Evolutionary conservation across 768 basidiomycete species (phyloP).

Genomic region (Tricholoma saponaceum): DNA sequence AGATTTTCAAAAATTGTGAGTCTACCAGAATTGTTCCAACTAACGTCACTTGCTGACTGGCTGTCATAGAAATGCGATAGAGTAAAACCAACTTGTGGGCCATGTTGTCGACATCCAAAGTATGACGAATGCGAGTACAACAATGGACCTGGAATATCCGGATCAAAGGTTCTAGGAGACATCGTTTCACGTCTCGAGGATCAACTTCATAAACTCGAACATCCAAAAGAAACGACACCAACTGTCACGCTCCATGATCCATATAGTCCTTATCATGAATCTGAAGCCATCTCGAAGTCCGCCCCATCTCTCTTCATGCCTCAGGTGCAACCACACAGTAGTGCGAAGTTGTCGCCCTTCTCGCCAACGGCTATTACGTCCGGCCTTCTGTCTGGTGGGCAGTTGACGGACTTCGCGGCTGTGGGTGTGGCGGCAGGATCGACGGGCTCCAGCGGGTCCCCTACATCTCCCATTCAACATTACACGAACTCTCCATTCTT

Average conservation of each 20-base stretch:
- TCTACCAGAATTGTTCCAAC: conserved; percentile 1
- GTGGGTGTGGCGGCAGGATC: conserved; percentile 35
- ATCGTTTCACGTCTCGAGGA: conserved; percentile 51
- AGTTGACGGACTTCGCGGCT: conserved; percentile 33
- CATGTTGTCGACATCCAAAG: conserved; percentile 55
- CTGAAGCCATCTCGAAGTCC: conserved; percentile 28
- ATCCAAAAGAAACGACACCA: conserved; percentile 43
- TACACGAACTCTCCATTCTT: conserved; percentile 31
- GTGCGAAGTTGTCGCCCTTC: conserved; percentile 37
- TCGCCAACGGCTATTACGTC: conserved; percentile 41
- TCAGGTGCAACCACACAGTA: conserved; percentile 22
- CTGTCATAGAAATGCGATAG: conserved; percentile 63
- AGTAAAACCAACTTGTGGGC: conserved; percentile 57
- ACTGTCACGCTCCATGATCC: conserved; percentile 52
- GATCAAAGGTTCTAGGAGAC: conserved; percentile 58
- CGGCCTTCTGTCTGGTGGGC: conserved; percentile 45
- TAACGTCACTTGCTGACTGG: conserved; percentile 5
- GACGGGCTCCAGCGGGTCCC: conserved; percentile 40
- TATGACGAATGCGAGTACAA: conserved; percentile 70
- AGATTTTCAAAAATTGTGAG: conserved; percentile 51
- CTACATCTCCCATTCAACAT: conserved; percentile 32
- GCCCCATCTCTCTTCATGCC: conserved; percentile 28
- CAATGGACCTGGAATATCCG: conserved; percentile 56
- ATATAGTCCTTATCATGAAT: conserved; percentile 32
- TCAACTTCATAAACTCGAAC: conserved; percentile 52